Conservation (phyloP, 106 monocot genomes). For the Acanthochlamys bracteata region DNA sequence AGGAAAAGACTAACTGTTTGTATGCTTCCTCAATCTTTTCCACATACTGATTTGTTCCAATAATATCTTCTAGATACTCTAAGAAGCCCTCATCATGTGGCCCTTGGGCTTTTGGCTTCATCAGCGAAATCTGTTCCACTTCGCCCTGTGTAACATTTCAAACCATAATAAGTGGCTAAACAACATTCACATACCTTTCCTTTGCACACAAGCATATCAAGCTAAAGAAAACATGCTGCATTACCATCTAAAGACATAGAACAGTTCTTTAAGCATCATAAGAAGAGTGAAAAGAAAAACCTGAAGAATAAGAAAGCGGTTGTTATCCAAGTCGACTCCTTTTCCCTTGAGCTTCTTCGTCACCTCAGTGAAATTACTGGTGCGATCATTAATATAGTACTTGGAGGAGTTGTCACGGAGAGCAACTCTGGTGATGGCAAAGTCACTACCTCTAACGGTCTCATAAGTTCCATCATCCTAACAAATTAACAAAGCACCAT, state of each 20-base stretch:
- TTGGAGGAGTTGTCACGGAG: conserved; percentile 93
- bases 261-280: not conserved
- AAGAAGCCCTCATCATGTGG: conserved; percentile 95
- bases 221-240: too few relatives aligned
- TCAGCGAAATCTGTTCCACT: conserved; percentile 97
- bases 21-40: conserved; percentile 88
- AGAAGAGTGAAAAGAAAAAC: conserved; percentile 13
- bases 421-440: conserved; percentile 78
- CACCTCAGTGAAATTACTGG: conserved; percentile 95
- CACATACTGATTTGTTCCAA: conserved; percentile 90
- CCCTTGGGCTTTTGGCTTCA: conserved; percentile 96
- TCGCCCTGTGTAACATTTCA: conserved; percentile 48
- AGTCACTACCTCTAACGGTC: conserved; percentile 73
- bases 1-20: conserved; percentile 61
- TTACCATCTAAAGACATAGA: too few relatives aligned
- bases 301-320: conserved; percentile 95
- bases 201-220: too few relatives aligned
- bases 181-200: too few relatives aligned
- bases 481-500: not conserved
- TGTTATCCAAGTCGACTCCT: conserved; percentile 96
- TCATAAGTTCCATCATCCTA: conserved; percentile 78
- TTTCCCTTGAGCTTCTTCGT: conserved; percentile 91
- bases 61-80: conserved; percentile 97
- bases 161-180: not conserved
- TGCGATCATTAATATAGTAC: conserved; percentile 91